Conservation (phyloP, 2,329 filamentous ascomycete species). For the Escovopsis sp. region DNA sequence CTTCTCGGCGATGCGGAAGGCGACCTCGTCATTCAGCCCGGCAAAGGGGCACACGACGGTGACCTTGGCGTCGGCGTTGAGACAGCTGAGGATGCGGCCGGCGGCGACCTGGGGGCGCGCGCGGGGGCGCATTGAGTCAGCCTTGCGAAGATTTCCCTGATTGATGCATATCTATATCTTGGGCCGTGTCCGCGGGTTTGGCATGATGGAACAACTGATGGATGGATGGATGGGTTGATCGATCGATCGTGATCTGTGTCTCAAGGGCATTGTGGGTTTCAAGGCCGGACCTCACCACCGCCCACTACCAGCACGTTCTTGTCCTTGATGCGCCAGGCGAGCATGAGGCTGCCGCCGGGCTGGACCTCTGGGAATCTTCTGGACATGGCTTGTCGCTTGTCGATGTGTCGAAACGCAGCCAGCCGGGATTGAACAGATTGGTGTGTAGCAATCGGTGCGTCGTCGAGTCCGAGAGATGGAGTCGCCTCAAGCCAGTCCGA, state of each 20-base stretch:
- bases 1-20: conserved; percentile 57
- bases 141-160: conserved; percentile 7
- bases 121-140: no score
- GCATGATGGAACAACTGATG: neutral
- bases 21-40: conserved; percentile 79
- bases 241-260: no score
- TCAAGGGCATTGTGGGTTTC: conserved; percentile 4
- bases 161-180: neutral
- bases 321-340: conserved; percentile 88
- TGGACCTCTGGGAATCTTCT: conserved; percentile 62
- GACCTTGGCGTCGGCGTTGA: conserved; percentile 87
- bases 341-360: conserved; percentile 80
- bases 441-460: neutral
- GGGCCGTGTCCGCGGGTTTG: neutral
- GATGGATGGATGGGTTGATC: no score
- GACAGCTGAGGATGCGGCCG: conserved; percentile 81
- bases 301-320: conserved; percentile 88
- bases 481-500: neutral
- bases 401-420: neutral
- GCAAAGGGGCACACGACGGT: conserved; percentile 67
- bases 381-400: conserved; percentile 14
- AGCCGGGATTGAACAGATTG: conserved; percentile 5
- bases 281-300: conserved; percentile 65
- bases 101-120: conserved; percentile 61
- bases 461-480: neutral